A percentile compares a stretch with the other conserved stretches of the same genome.
These are phyloP conservation scores for Trypanosoma lewisi DNA, from an alignment of 208 protist species.

Conservation along the genomic window DNA sequence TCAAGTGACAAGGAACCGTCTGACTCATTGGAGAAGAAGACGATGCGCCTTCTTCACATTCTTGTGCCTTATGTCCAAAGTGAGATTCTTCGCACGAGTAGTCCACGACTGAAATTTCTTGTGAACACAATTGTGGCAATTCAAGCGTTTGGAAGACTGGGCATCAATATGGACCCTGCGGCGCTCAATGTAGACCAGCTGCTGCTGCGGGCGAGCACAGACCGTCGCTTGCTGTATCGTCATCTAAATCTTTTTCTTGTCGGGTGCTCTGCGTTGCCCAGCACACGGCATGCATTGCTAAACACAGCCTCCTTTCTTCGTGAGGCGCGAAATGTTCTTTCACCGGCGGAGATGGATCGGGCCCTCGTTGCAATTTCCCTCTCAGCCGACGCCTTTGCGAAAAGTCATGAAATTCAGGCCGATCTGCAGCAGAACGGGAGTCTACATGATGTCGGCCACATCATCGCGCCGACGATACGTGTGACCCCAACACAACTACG, in stretches of 20 bases:
- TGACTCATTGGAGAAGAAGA: slow-evolving; percentile 5
- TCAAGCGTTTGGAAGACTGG: slow-evolving; percentile 12
- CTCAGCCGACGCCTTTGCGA: slow-evolving; percentile 26
- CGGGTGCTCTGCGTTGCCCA: slow-evolving; percentile 25
- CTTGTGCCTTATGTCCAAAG: slow-evolving; percentile 15
- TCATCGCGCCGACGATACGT: slow-evolving; percentile 13
- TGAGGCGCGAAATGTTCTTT: slow-evolving; percentile 27
- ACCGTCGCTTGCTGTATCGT: slow-evolving; percentile 29
- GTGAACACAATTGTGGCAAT: slow-evolving; percentile 21
- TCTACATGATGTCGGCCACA: not conserved
- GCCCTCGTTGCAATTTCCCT: slow-evolving; percentile 33
- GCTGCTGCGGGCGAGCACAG: slow-evolving; percentile 29
- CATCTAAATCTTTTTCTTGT: slow-evolving; percentile 34
- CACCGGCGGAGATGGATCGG: slow-evolving; percentile 26
- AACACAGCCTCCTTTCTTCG: slow-evolving; percentile 25
- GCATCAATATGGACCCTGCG: slow-evolving; percentile 13
- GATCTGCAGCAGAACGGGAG: slow-evolving; percentile 17
- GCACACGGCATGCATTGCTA: slow-evolving; percentile 26
- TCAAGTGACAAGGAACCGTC: not conserved
- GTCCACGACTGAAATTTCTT: slow-evolving; percentile 22
- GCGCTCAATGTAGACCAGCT: slow-evolving; percentile 16
- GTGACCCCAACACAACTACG: slow-evolving; percentile 20
- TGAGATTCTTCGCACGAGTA: slow-evolving; percentile 11
- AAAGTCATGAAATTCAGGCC: slow-evolving; percentile 27
- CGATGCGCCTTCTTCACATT: not conserved